Evolutionary conservation across 2,329 filamentous ascomycete species (phyloP).

Genomic region (Pestalotiopsis sp.): DNA sequence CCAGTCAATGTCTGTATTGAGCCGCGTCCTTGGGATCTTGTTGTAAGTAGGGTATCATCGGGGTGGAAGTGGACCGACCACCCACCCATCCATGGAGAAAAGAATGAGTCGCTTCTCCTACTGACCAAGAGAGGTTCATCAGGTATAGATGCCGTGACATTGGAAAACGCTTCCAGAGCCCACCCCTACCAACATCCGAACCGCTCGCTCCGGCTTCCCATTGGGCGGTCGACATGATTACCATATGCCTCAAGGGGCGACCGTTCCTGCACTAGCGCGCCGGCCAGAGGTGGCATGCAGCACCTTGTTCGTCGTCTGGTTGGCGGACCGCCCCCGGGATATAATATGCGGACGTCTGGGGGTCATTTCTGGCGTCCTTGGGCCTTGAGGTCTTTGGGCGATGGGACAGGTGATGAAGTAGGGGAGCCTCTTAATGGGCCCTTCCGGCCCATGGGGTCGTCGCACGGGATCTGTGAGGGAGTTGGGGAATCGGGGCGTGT

Average conservation of each 20-base stretch:
- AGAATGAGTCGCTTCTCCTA: background rate
- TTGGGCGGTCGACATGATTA: conserved; percentile 8
- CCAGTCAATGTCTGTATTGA: background rate
- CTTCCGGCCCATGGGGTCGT: conserved; percentile 6
- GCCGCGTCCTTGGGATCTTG: background rate
- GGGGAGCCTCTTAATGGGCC: conserved; percentile 10
- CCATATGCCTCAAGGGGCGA: background rate
- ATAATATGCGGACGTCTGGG: background rate
- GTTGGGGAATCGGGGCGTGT: background rate
- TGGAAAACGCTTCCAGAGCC: background rate
- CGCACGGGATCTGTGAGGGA: background rate
- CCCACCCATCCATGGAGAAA: background rate
- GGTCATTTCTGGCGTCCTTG: background rate
- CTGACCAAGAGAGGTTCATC: conserved; percentile 6
- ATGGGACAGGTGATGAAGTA: conserved; percentile 1
- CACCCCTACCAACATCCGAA: background rate
- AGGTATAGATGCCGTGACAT: conserved; percentile 10
- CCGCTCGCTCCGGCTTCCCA: background rate
- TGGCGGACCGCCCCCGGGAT: background rate
- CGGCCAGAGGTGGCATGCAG: background rate
- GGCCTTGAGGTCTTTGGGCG: background rate
- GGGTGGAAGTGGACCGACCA: background rate
- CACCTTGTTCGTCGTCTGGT: background rate
- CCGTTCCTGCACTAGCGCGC: conserved; percentile 12
- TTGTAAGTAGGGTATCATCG: conserved; percentile 1